Conservation (phyloP, 768 basidiomycete genomes). For the Termitomyces sp. region DNA sequence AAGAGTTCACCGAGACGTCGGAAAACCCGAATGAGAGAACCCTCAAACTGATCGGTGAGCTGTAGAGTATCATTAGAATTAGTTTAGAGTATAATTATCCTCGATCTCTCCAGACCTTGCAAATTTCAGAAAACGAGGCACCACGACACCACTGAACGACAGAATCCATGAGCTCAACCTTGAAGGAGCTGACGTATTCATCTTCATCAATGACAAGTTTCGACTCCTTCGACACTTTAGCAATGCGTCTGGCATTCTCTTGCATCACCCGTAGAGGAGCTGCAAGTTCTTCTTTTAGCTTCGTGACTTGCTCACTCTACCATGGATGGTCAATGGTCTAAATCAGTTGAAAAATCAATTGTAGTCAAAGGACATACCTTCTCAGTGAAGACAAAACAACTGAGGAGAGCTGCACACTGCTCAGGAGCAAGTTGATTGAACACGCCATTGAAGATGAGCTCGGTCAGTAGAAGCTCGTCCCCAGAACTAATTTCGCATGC, state of each 20-base stretch:
- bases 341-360: neutral
- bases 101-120: conserved; percentile 59
- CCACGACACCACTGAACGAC: conserved; percentile 99
- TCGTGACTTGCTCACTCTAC: conserved; percentile 81
- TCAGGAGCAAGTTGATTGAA: conserved; percentile 90
- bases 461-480: conserved; percentile 93
- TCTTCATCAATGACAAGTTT: conserved; percentile 88
- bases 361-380: conserved; percentile 51
- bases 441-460: conserved; percentile 94
- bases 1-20: conserved; percentile 90
- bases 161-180: conserved; percentile 97
- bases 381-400: conserved; percentile 97
- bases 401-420: conserved; percentile 89
- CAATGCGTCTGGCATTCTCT: conserved; percentile 91
- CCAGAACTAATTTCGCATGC: conserved; percentile 98
- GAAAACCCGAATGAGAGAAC: conserved; percentile 94
- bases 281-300: conserved; percentile 90
- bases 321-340: neutral
- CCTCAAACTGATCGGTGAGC: conserved; percentile 97
- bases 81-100: neutral
- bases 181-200: conserved; percentile 95
- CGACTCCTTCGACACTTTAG: conserved; percentile 93
- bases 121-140: conserved; percentile 91
- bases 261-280: conserved; percentile 93
- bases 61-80: conserved; percentile 25